Conservation (phyloP, 345 rosid species). For the Gossypium herbaceum region DNA sequence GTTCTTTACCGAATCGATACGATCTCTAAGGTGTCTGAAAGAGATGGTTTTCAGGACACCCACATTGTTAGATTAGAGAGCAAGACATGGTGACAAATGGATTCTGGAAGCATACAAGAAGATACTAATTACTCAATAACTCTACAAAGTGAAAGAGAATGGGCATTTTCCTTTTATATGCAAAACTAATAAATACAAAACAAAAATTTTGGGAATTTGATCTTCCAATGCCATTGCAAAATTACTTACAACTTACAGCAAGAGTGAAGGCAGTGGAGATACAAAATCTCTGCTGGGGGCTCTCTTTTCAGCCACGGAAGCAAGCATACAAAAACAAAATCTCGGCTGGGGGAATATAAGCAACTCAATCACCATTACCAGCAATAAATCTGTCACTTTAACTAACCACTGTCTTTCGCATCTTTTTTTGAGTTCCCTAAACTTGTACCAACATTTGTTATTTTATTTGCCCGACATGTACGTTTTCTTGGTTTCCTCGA, state of each 20-base stretch:
- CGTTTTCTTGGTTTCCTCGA: constrained; percentile 53
- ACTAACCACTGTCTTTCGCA: constrained; percentile 13
- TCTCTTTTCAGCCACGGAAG: neutral
- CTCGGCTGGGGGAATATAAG: neutral
- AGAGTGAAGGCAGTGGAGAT: neutral
- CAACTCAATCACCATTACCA: neutral
- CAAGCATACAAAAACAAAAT: neutral
- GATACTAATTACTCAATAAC: neutral
- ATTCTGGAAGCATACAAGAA: constrained; percentile 11
- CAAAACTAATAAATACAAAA: neutral
- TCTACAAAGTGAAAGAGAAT: neutral
- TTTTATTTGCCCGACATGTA: constrained; percentile 33
- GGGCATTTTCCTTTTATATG: neutral
- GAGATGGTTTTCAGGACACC: constrained; percentile 69
- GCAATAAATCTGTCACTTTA: neutral
- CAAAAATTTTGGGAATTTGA: neutral
- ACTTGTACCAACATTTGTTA: constrained; percentile 27
- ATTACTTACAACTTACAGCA: neutral
- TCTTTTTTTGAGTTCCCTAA: constrained; percentile 23
- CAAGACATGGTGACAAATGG: constrained; percentile 46
- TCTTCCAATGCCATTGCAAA: neutral
- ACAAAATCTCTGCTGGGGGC: neutral
- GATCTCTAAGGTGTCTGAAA: constrained; percentile 69
- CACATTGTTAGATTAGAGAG: constrained; percentile 73
- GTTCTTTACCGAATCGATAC: constrained; percentile 74